Evolutionary conservation across 768 basidiomycete species (phyloP).

Genomic region (Agrocybe praecox): DNA sequence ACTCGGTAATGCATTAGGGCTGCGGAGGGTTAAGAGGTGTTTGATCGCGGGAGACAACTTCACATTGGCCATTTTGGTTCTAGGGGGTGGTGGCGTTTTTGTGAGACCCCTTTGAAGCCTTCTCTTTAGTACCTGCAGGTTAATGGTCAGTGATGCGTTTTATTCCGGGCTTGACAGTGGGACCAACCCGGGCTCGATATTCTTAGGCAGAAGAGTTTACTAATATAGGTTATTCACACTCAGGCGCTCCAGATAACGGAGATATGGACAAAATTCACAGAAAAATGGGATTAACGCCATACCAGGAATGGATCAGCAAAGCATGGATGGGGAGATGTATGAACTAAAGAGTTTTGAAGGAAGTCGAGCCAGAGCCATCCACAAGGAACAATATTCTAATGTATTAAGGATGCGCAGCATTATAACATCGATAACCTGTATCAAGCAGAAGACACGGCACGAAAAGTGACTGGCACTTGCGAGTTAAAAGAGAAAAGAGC

Average conservation of each 20-base stretch:
- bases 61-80: slow-evolving; percentile 20
- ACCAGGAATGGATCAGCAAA: background rate
- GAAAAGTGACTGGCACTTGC: slow-evolving; percentile 22
- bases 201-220: background rate
- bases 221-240: background rate
- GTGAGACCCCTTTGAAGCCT: background rate
- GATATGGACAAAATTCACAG: background rate
- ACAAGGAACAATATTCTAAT: slow-evolving; percentile 3
- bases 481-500: slow-evolving; percentile 2
- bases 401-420: slow-evolving; percentile 22
- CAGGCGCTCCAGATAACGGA: background rate
- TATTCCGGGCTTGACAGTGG: background rate
- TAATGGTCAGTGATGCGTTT: background rate
- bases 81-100: background rate
- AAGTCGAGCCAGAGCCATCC: too few species aligned
- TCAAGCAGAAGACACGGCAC: slow-evolving; percentile 16
- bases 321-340: too few species aligned
- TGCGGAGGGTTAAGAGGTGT: slow-evolving; percentile 69
- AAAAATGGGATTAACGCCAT: slow-evolving; percentile 5
- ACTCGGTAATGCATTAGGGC: slow-evolving; percentile 57
- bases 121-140: background rate
- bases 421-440: slow-evolving; percentile 25
- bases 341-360: too few species aligned
- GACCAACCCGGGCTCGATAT: background rate
- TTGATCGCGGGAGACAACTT: slow-evolving; percentile 69